These are phyloP conservation scores for Penicillium antarcticum DNA, from an alignment of 495 filamentous ascomycete species.

Conservation along the genomic window DNA sequence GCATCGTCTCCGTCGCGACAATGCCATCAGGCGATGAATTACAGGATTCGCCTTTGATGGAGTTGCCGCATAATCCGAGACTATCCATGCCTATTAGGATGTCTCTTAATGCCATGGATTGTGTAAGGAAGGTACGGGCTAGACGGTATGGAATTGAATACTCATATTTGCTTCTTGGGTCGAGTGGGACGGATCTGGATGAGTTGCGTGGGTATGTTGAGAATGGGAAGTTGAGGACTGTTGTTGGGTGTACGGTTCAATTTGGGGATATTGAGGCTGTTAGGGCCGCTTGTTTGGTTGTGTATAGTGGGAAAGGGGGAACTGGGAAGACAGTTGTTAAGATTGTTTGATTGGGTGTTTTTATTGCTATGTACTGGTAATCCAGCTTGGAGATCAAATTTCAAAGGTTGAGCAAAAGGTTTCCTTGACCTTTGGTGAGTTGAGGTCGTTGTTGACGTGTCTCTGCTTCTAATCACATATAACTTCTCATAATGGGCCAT, in stretches of 20 bases:
- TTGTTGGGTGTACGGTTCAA: constrained; percentile 39
- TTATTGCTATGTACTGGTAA: too few relatives aligned
- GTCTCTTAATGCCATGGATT: constrained; percentile 33
- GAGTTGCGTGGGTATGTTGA: constrained; percentile 40
- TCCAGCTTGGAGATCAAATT: too few relatives aligned
- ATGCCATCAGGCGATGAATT: constrained; percentile 28
- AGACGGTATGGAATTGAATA: constrained; percentile 37
- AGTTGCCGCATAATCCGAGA: constrained; percentile 25
- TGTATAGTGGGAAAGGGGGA: constrained; percentile 50
- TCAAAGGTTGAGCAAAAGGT: too few relatives aligned
- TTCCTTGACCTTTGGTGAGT: too few relatives aligned
- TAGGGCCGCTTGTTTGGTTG: constrained; percentile 40
- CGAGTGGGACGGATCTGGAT: constrained; percentile 39
- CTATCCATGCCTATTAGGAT: constrained; percentile 30
- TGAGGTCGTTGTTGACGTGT: too few relatives aligned
- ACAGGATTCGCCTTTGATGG: constrained; percentile 15
- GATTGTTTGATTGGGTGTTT: constrained; percentile 13
- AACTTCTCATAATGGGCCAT: too few relatives aligned
- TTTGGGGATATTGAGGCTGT: constrained; percentile 46
- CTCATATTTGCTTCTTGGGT: constrained; percentile 36
- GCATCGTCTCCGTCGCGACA: constrained; percentile 39
- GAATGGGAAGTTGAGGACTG: constrained; percentile 39
- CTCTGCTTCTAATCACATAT: too few relatives aligned
- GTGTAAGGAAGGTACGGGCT: constrained; percentile 24
- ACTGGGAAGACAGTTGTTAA: constrained; percentile 54